phyloP scores from a whole-genome alignment of 176 grass and related monocot genomes.

The Raddia distichophylla region DNA sequence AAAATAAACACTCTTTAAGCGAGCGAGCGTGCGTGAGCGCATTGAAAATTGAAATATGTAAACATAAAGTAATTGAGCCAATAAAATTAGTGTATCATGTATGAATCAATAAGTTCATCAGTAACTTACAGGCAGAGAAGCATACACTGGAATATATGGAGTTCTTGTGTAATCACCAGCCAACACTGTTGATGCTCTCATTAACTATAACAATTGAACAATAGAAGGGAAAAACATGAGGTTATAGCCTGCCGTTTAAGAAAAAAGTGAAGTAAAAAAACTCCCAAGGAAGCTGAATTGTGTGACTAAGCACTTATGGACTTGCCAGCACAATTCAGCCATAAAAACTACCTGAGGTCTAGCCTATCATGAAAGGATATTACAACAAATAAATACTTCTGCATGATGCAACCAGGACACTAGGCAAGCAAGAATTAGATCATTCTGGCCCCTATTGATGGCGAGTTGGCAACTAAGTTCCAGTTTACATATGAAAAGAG shows the following conservation, averaged over 20 bases:
- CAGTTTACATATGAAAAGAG: slow-evolving; percentile 22
- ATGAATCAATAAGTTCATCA: slow-evolving; percentile 26
- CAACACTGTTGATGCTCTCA: slow-evolving; percentile 53
- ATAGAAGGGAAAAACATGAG: slow-evolving; percentile 10
- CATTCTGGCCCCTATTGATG: background rate
- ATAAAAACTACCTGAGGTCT: background rate
- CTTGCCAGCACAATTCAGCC: slow-evolving; percentile 2
- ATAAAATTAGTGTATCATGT: background rate
- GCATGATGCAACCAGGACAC: background rate
- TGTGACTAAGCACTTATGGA: background rate
- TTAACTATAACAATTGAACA: slow-evolving; percentile 57
- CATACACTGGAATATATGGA: slow-evolving; percentile 86
- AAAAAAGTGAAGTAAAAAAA: slow-evolving; percentile 17
- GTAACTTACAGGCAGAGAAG: slow-evolving; percentile 70
- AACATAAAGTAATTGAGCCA: background rate
- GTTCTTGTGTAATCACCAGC: slow-evolving; percentile 68
- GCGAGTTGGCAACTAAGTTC: slow-evolving; percentile 10
- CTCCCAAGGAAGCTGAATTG: background rate
- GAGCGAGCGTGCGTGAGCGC: no score
- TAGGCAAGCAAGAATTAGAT: slow-evolving; percentile 15
- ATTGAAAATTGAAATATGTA: background rate
- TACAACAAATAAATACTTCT: background rate
- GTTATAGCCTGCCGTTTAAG: background rate
- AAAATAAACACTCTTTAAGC: background rate
- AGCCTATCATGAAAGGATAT: background rate